Percentiles rank a stretch among this genome's conserved stretches.
These are phyloP conservation scores for Anisodus tanguticus DNA, from an alignment of 257 asterid genomes.

Conservation along the genomic window DNA sequence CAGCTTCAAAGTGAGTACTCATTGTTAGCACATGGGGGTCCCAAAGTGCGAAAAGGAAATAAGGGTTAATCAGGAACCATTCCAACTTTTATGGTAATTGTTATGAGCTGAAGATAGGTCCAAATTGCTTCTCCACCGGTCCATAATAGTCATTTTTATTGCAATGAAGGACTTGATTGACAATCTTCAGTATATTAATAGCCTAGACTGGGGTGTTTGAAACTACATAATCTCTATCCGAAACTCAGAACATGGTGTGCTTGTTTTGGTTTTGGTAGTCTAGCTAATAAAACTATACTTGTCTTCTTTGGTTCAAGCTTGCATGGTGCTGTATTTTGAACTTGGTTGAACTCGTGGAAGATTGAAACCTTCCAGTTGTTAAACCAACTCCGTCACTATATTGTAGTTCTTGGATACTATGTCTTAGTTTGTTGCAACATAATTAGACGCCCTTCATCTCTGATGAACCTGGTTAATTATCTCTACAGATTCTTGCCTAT, in stretches of 20 bases:
- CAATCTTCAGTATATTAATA: constrained; percentile 14
- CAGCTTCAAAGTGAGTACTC: constrained; percentile 29
- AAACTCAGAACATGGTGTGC: constrained; percentile 25
- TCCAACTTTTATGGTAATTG: not conserved
- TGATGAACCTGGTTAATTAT: constrained; percentile 3
- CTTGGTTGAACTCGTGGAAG: constrained; percentile 8
- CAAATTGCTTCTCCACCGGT: constrained; percentile 5
- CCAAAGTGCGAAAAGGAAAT: constrained; percentile 27
- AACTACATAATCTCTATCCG: constrained; percentile 4
- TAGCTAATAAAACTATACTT: not conserved
- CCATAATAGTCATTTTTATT: not conserved
- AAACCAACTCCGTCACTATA: constrained; percentile 3
- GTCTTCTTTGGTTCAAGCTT: not conserved
- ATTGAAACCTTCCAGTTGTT: constrained; percentile 15
- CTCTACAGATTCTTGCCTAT: not conserved
- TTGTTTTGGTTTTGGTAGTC: constrained; percentile 16
- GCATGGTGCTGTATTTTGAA: not conserved
- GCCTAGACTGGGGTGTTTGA: constrained; percentile 3
- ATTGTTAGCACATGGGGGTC: constrained; percentile 31
- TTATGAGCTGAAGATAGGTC: not conserved
- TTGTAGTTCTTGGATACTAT: not conserved
- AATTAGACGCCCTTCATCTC: not conserved
- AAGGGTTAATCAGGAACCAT: constrained; percentile 16
- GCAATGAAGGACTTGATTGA: constrained; percentile 10
- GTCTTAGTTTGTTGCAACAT: constrained; percentile 23